Evolutionary conservation across 2,329 filamentous ascomycete genomes (phyloP).

Genomic region (Pestalotiopsis sp.): DNA sequence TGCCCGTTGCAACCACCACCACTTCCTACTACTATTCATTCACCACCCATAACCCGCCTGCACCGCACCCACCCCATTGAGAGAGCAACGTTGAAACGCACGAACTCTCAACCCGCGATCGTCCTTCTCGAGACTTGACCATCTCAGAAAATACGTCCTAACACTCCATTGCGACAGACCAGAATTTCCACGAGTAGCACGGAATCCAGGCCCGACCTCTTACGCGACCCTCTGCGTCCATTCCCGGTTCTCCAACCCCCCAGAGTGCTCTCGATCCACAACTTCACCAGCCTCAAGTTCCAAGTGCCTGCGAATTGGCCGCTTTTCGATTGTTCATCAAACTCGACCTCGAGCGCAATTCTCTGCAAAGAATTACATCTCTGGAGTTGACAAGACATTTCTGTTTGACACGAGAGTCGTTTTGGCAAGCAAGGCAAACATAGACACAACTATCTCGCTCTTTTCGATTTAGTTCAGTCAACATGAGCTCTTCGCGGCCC

Average conservation of each 20-base stretch:
- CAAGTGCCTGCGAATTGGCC: neutral
- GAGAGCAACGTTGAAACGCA: neutral
- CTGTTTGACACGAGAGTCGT: neutral
- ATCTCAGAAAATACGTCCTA: neutral
- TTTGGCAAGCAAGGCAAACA: neutral
- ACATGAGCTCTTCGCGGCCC: conserved; percentile 81
- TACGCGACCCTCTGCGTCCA: neutral
- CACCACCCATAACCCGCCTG: neutral
- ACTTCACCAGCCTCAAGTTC: neutral
- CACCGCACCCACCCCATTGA: neutral
- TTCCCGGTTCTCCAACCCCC: neutral
- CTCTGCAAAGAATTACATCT: neutral
- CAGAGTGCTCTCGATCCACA: neutral
- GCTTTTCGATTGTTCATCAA: neutral
- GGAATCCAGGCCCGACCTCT: neutral
- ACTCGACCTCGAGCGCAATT: neutral
- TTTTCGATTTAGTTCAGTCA: conserved; percentile 18
- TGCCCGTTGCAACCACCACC: conserved; percentile 12
- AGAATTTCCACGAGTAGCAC: neutral
- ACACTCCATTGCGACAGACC: neutral
- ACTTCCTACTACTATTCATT: neutral
- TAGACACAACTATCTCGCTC: neutral
- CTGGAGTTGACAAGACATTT: neutral
- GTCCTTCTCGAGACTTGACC: neutral
- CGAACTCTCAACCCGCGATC: neutral